Base-by-base conservation (phyloP, 495 filamentous ascomycete species). In the Penicillium angulare region DNA sequence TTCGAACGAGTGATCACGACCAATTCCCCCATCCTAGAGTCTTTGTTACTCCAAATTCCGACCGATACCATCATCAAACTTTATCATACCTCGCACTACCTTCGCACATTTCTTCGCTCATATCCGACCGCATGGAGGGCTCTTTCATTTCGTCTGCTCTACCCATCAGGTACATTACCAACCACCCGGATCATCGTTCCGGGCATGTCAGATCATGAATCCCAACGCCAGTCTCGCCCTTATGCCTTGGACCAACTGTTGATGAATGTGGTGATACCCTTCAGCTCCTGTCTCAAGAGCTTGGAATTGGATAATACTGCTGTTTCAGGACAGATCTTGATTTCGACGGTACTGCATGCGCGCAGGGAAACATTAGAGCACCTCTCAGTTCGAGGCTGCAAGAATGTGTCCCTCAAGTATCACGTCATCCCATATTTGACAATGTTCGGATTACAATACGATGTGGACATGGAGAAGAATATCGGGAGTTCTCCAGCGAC, bases 351-450 rank as follows among this genome's bases (percentile, higher is more conserved):
- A 20, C 60, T 83, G 39, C 69, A 77, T 41, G 66, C 75, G n/a
- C 73, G 78, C 26, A 68, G 74, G 22, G 72, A 76, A 43, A 79
- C 77, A 0, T 53, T 85, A 44, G 73, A 80, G 55, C 81, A 85
- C 52, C 69, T 85, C 16, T 85, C 81, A 5, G 76, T 84, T 29
- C 75, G 81, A 7, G 81, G 81, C 7, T 85, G 81, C 73, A 84
- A 85, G 62, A 82, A 85, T 64, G 81, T 85, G 24, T 84, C 81
- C 15, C 67, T 85, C 40, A 85, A 85, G 61, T 85, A 85, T 54
- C 81, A 85, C 47, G 78, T 85, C 47, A 72, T 84, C 27, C 81
- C 81, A 3, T 85, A 77, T 47, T 64, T 85, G 15, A 72, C 72
- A 36, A 69, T 80, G 69, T 77, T 71, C 47, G 65, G 68, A 7